Percentiles rank a stretch among this genome's conserved stretches.
phyloP scores from a whole-genome alignment of 2,329 filamentous ascomycete genomes.

The Trichoderma gracile region DNA sequence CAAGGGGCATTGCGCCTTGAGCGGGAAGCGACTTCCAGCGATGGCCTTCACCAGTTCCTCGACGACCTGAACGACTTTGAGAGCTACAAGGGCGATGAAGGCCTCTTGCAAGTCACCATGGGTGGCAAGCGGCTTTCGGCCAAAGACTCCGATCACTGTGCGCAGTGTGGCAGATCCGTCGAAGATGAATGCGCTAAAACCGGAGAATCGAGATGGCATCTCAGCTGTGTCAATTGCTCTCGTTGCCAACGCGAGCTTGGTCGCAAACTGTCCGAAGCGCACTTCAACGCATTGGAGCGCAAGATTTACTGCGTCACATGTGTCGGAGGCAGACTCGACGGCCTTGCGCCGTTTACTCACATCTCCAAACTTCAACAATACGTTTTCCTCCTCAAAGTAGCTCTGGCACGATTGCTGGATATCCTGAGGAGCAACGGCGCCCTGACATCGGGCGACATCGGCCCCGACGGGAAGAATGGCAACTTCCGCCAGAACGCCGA shows the following conservation, averaged over 20 bases:
- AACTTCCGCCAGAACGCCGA: constrained; percentile 59
- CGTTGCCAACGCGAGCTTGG: constrained; percentile 67
- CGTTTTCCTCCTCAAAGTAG: constrained; percentile 87
- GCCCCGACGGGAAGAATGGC: constrained; percentile 51
- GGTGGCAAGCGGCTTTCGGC: constrained; percentile 68
- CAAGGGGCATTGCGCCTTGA: constrained; percentile 92
- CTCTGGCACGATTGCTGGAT: constrained; percentile 82
- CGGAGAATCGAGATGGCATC: constrained; percentile 78
- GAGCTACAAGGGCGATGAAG: constrained; percentile 68
- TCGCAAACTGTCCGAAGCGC: constrained; percentile 65
- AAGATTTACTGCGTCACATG: constrained; percentile 73
- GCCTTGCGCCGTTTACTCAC: constrained; percentile 60
- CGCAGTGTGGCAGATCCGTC: constrained; percentile 78
- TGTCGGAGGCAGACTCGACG: constrained; percentile 56
- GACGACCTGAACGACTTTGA: constrained; percentile 85
- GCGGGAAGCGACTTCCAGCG: constrained; percentile 72
- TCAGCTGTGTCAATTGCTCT: constrained; percentile 76
- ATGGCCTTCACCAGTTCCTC: constrained; percentile 79
- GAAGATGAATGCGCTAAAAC: constrained; percentile 87
- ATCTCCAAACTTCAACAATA: constrained; percentile 92
- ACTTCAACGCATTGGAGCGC: constrained; percentile 67
- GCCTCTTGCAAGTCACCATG: constrained; percentile 64
- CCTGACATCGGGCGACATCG: constrained; percentile 70
- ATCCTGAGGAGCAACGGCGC: constrained; percentile 83
- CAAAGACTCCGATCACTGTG: constrained; percentile 81